Evolutionary conservation across 164 flowering plant genomes (phyloP), one percentile per base, ranked within the genome.

Genomic region (Kalanchoe fedtschenkoi): DNA sequence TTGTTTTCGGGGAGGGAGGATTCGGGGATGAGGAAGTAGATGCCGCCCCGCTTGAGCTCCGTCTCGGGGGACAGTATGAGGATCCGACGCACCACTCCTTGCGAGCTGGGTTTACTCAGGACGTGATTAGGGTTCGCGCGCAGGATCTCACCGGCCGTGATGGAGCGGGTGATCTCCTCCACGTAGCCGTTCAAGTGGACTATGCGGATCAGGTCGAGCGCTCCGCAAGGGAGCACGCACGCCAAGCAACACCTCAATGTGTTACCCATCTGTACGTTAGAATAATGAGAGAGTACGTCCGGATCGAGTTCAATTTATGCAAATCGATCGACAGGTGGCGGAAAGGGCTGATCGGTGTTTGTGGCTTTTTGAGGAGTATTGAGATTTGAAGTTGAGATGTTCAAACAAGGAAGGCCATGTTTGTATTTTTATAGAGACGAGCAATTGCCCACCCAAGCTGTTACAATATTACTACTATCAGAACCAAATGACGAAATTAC

Each of bases 171-270:
- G 6, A 84, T 71, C 51, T 92, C 98, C 39, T 92, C 91, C 0
- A 92, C 89, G 38, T 70, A 66, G 66, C 96, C 96, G 56, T 80
- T 85, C 44, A 84, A 67, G 65, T 92, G 98, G 30, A 92, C 93
- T 57, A 92, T 87, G 0, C 98, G 76, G 74, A 89, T 89, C 79
- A 92, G 65, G 58, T 92, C 98, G 24, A 92, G 73, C 3, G 95
- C 96, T 47, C 96, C 96, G 41, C 87, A 92, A 0, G 98, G 96
- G 60, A 92, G 85, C 38, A 89, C 84, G 62, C 96, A 92, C 34
- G 96, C 91, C 74, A 92, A 82, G 72, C 98, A 92, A 57, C 96
- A 86, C 72, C 93, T 81, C 22, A 92, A 69, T 65, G 85, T 83
- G 68, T 89, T 89, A 0, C 98, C 96, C 98, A 92, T 67, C n/a